These are phyloP conservation scores for Gelatoporia subvermispora DNA, from an alignment of 768 basidiomycete genomes.

Conservation along the genomic window DNA sequence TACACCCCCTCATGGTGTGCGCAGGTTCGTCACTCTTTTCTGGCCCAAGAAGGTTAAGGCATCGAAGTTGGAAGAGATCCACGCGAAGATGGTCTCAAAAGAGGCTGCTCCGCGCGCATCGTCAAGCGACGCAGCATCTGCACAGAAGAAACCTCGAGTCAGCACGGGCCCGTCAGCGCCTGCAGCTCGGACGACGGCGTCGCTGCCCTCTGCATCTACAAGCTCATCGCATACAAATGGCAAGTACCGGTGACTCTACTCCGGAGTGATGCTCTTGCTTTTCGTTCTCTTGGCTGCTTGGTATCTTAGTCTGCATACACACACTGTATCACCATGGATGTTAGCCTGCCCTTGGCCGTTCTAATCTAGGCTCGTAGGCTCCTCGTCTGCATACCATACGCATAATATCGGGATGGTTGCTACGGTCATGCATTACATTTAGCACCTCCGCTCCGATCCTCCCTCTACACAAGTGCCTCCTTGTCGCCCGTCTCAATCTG, in stretches of 20 bases:
- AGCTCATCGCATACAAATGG: conserved; percentile 20
- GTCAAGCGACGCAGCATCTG: conserved; percentile 20
- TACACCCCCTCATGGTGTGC: conserved; percentile 4
- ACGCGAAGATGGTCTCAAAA: conserved; percentile 93
- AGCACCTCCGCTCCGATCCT: too few relatives aligned
- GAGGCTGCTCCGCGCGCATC: conserved; percentile 34
- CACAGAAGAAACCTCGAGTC: conserved; percentile 24
- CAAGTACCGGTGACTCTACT: conserved; percentile 17
- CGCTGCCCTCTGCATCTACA: conserved; percentile 16
- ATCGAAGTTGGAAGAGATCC: conserved; percentile 89
- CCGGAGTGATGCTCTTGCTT: too few relatives aligned
- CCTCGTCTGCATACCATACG: background rate
- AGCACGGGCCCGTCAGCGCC: conserved; percentile 12
- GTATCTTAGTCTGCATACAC: background rate
- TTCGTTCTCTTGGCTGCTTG: background rate
- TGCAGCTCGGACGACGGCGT: conserved; percentile 8
- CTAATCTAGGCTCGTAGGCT: background rate
- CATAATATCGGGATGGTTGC: too few relatives aligned
- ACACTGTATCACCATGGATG: conserved; percentile 7
- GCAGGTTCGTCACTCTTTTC: conserved; percentile 89
- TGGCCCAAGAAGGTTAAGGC: conserved; percentile 98
- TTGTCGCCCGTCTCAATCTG: background rate
- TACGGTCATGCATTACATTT: too few relatives aligned
- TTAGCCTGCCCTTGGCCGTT: background rate
- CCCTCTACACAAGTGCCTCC: too few relatives aligned